These are phyloP conservation scores for Cymbidium sinense DNA, from an alignment of 106 monocot genomes.

Conservation along the genomic window DNA sequence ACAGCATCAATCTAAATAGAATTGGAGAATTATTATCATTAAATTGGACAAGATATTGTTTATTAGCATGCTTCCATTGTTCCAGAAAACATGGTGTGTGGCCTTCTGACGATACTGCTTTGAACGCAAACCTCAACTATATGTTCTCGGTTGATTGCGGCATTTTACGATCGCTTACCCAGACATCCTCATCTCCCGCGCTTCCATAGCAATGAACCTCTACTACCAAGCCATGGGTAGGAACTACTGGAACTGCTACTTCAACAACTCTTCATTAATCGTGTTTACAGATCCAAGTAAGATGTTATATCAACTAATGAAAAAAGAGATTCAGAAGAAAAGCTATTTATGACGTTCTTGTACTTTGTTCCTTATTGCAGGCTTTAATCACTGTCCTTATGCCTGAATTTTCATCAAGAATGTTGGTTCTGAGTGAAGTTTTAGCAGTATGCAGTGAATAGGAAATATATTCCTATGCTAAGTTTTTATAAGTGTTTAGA, in stretches of 20 bases:
- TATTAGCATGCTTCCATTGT: background rate
- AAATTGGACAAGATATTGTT: background rate
- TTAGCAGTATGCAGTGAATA: background rate
- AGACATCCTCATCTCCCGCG: slow-evolving; percentile 20
- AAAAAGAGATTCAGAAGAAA: background rate
- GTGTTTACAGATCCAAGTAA: slow-evolving; percentile 15
- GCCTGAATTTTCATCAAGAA: background rate
- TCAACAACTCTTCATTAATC: slow-evolving; percentile 11
- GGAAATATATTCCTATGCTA: background rate
- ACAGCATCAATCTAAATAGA: no score
- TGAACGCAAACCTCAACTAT: slow-evolving; percentile 13
- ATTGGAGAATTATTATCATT: background rate
- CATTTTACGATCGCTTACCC: slow-evolving; percentile 2
- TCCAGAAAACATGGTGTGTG: slow-evolving; percentile 24
- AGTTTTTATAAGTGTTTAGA: background rate
- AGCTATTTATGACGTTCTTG: background rate
- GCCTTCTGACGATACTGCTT: slow-evolving; percentile 6
- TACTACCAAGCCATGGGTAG: slow-evolving; percentile 20
- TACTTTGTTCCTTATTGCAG: background rate
- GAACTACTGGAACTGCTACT: slow-evolving; percentile 20
- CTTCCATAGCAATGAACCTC: slow-evolving; percentile 24
- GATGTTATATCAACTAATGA: background rate
- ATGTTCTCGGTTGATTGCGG: slow-evolving; percentile 17
- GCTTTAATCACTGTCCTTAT: background rate
- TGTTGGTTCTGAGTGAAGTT: no score